Percentiles rank a stretch among this genome's conserved stretches.
Conservation (phyloP, 495 filamentous ascomycete genomes). For the Podospora anserina region DNA sequence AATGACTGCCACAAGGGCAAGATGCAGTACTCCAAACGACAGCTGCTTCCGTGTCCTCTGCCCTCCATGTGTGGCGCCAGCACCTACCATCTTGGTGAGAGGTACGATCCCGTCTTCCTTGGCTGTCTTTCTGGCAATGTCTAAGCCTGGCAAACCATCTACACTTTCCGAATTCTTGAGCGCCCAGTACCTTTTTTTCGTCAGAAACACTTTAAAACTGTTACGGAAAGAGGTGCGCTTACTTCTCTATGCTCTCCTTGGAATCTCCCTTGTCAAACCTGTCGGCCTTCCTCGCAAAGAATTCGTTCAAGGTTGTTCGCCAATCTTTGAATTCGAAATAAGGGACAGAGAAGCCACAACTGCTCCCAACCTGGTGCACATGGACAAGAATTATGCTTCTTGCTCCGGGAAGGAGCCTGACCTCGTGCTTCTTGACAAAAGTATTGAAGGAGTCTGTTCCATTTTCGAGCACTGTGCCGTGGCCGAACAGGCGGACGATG, state of each 20-base stretch:
- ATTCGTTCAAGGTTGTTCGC: conserved; percentile 46
- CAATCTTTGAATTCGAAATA: conserved; percentile 50
- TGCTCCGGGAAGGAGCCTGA: conserved; percentile 45
- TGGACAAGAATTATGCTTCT: conserved; percentile 63
- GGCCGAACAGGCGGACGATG: conserved; percentile 70
- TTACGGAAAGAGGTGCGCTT: conserved; percentile 4
- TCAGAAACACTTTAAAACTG: not conserved
- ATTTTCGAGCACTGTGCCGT: conserved; percentile 61
- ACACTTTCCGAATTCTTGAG: conserved; percentile 53
- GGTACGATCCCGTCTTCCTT: conserved; percentile 45
- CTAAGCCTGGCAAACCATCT: conserved; percentile 53
- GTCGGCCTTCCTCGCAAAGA: conserved; percentile 44
- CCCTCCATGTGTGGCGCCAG: not conserved
- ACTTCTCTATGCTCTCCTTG: conserved; percentile 52
- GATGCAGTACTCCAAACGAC: conserved; percentile 2
- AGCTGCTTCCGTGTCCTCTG: not conserved
- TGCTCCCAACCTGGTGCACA: conserved; percentile 59
- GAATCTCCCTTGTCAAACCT: conserved; percentile 41
- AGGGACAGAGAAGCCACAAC: conserved; percentile 55
- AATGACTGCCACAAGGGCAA: not conserved
- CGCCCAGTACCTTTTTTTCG: conserved; percentile 50
- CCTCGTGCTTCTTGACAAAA: conserved; percentile 46
- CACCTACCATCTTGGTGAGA: conserved; percentile 51
- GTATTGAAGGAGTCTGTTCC: conserved; percentile 46
- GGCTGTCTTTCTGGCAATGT: conserved; percentile 38